Evolutionary conservation across 108 stramenopile genomes (phyloP).

Genomic region (Cyclotella kingstonii): DNA sequence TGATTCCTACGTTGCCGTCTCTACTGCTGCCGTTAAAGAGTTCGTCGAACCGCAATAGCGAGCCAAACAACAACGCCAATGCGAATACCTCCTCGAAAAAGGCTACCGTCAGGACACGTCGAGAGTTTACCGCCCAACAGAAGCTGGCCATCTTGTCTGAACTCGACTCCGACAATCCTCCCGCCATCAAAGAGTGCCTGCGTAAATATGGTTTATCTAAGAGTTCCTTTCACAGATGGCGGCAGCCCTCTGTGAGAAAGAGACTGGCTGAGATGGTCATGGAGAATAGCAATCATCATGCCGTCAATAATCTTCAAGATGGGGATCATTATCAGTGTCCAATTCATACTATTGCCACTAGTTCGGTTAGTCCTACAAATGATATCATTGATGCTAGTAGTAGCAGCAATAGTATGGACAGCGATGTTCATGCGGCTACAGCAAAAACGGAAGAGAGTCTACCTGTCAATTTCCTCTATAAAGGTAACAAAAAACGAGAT

Average conservation of each 20-base stretch:
- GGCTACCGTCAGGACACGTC: conserved; percentile 9
- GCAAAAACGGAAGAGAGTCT: background rate
- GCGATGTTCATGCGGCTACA: background rate
- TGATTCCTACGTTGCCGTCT: too few species aligned
- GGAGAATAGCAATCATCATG: background rate
- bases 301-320: background rate
- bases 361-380: background rate
- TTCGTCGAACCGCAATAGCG: too few species aligned
- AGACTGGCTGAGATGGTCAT: conserved; percentile 29
- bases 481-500: conserved; percentile 28
- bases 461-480: conserved; percentile 1
- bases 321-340: background rate
- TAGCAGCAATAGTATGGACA: conserved; percentile 6
- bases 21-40: too few species aligned
- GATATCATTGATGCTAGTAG: background rate
- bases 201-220: conserved; percentile 30
- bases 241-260: conserved; percentile 1
- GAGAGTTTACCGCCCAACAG: conserved; percentile 40
- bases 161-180: conserved; percentile 13
- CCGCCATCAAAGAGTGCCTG: conserved; percentile 18
- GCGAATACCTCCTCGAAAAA: too few species aligned
- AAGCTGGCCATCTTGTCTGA: conserved; percentile 30
- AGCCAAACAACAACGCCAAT: too few species aligned
- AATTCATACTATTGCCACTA: background rate
- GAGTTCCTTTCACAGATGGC: conserved; percentile 35